Percentiles rank a stretch among this genome's conserved stretches.
phyloP scores from a whole-genome alignment of 2,329 filamentous ascomycete species.

The Dothideomycetes sp. region DNA sequence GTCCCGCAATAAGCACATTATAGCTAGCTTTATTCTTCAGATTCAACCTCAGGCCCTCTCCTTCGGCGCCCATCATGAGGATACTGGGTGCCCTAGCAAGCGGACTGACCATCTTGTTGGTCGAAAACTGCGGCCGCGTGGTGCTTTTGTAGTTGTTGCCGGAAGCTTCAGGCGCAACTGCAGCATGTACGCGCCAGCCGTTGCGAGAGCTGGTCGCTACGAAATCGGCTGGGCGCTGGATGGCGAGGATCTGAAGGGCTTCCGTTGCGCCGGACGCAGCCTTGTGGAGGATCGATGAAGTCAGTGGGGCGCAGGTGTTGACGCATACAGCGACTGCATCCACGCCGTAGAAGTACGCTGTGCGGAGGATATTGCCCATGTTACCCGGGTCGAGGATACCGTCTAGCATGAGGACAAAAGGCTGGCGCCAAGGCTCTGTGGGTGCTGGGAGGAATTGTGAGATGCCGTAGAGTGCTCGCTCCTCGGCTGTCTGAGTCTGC shows the following conservation, averaged over 20 bases:
- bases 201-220: slow-evolving; percentile 53
- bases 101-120: slow-evolving; percentile 5
- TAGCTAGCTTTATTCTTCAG: slow-evolving; percentile 56
- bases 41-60: slow-evolving; percentile 55
- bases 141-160: background rate
- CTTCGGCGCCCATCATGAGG: slow-evolving; percentile 75
- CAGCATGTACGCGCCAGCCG: slow-evolving; percentile 78
- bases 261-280: slow-evolving; percentile 83
- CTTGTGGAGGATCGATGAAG: slow-evolving; percentile 70
- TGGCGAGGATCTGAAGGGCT: slow-evolving; percentile 60
- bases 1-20: slow-evolving; percentile 47
- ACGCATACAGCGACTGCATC: slow-evolving; percentile 71
- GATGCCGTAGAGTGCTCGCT: slow-evolving; percentile 60
- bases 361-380: slow-evolving; percentile 77
- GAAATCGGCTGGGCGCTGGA: slow-evolving; percentile 58
- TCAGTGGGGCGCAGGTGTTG: slow-evolving; percentile 60
- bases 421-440: slow-evolving; percentile 41
- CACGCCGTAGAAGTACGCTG: slow-evolving; percentile 81
- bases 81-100: slow-evolving; percentile 47
- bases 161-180: slow-evolving; percentile 38
- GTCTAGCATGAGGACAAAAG: slow-evolving; percentile 64
- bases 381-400: slow-evolving; percentile 75
- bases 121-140: background rate
- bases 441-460: slow-evolving; percentile 39
- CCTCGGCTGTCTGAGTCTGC: slow-evolving; percentile 56